Evolutionary conservation across 2,329 filamentous ascomycete species (phyloP).

Genomic region (Xylaria polymorpha): DNA sequence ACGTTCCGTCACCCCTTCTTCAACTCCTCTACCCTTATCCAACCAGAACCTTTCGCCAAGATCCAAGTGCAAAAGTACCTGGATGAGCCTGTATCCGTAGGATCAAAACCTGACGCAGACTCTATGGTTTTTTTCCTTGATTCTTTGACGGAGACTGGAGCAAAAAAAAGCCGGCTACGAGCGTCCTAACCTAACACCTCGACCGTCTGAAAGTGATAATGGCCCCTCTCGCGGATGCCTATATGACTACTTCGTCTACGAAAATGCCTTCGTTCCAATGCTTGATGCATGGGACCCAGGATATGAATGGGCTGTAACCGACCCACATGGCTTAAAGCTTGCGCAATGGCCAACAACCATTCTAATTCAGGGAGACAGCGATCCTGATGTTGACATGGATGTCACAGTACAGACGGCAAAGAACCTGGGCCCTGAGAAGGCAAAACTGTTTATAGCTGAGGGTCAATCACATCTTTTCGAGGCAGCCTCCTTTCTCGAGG

Average conservation of each 20-base stretch:
- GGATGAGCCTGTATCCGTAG: constrained; percentile 43
- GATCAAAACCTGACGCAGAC: constrained; percentile 36
- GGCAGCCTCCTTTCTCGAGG: constrained; percentile 11
- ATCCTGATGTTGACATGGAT: constrained; percentile 3
- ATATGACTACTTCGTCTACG: constrained; percentile 52
- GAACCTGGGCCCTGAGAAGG: constrained; percentile 1
- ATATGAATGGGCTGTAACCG: constrained; percentile 47
- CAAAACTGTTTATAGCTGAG: constrained; percentile 8
- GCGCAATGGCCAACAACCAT: constrained; percentile 51
- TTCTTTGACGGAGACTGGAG: constrained; percentile 46
- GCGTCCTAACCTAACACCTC: constrained; percentile 4
- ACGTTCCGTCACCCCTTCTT: constrained; percentile 54
- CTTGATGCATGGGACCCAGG: constrained; percentile 49
- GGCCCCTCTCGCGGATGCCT: constrained; percentile 39
- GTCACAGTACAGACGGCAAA: not conserved
- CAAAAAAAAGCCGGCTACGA: constrained; percentile 44
- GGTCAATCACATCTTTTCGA: constrained; percentile 13
- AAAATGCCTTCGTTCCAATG: constrained; percentile 47
- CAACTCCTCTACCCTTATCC: constrained; percentile 50
- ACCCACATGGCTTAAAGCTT: constrained; percentile 28
- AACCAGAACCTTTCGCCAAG: constrained; percentile 45
- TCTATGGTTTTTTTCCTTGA: constrained; percentile 44
- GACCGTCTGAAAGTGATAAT: not conserved
- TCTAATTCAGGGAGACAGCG: constrained; percentile 33
- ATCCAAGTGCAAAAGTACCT: constrained; percentile 43